These are phyloP conservation scores for Chytridiales sp. DNA, from an alignment of 371 early-diverging fungal genomes.

Conservation along the genomic window DNA sequence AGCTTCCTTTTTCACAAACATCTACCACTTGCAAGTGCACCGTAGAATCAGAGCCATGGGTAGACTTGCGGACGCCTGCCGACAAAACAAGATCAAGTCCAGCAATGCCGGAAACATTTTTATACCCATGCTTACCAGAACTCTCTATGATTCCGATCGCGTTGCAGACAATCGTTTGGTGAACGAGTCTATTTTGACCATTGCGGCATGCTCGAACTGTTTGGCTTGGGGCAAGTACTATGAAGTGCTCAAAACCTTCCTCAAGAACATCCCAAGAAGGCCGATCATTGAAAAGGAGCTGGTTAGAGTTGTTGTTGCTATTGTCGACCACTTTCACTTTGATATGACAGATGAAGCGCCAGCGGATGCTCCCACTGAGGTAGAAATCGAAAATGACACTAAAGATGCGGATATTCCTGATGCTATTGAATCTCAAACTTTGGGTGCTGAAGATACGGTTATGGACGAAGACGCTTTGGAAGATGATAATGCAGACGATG, in stretches of 20 bases:
- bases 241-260: slow-evolving; percentile 66
- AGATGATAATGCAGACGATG: slow-evolving; percentile 19
- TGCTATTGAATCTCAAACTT: slow-evolving; percentile 36
- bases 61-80: slow-evolving; percentile 62
- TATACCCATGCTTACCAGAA: slow-evolving; percentile 79
- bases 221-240: slow-evolving; percentile 87
- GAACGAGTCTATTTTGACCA: slow-evolving; percentile 71
- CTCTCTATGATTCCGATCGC: slow-evolving; percentile 75
- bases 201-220: slow-evolving; percentile 65
- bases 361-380: slow-evolving; percentile 31
- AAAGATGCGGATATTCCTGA: slow-evolving; percentile 33
- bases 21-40: slow-evolving; percentile 91
- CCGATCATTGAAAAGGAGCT: slow-evolving; percentile 72
- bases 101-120: slow-evolving; percentile 71
- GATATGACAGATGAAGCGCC: slow-evolving; percentile 51
- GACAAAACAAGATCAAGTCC: slow-evolving; percentile 34
- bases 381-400: slow-evolving; percentile 31
- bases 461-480: slow-evolving; percentile 14
- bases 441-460: slow-evolving; percentile 34
- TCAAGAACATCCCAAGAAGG: slow-evolving; percentile 63
- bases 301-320: slow-evolving; percentile 72
- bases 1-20: slow-evolving; percentile 83
- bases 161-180: slow-evolving; percentile 70
- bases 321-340: slow-evolving; percentile 90
- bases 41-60: slow-evolving; percentile 81